Conservation (phyloP, 129 eudicot genomes). For the Oenanthe sinensis region DNA sequence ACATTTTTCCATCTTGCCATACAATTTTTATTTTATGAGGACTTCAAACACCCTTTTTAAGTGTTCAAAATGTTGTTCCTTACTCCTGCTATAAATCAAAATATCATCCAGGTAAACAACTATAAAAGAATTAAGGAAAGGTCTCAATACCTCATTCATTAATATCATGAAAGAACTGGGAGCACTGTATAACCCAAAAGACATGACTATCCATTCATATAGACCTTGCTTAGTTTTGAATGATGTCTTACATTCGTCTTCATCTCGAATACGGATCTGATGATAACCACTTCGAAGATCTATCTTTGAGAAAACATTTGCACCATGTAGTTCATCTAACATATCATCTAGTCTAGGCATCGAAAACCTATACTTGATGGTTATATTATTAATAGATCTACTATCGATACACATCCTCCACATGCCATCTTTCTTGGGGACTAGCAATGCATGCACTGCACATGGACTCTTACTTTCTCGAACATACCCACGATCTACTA, state of each 20-base stretch:
- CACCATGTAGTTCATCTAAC: background rate
- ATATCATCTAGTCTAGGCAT: background rate
- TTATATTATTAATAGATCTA: background rate
- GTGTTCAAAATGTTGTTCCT: background rate
- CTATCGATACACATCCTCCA: background rate
- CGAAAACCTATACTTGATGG: background rate
- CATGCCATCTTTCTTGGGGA: background rate
- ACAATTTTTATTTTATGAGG: background rate
- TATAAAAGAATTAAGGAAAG: background rate
- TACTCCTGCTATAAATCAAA: too few relatives aligned
- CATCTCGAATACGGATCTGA: background rate
- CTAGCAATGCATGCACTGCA: background rate
- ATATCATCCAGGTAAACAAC: too few relatives aligned
- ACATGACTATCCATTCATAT: background rate
- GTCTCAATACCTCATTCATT: background rate
- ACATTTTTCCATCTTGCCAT: background rate
- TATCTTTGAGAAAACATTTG: background rate
- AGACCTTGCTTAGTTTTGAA: background rate
- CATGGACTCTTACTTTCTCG: background rate
- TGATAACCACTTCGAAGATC: too few relatives aligned
- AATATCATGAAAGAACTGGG: background rate
- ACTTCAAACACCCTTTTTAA: background rate
- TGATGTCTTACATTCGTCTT: constrained; percentile 3
- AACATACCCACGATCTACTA: background rate
- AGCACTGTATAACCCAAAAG: background rate